A percentile compares a stretch with the other conserved stretches of the same genome.
These are phyloP conservation scores for Pseudomassariella vexata DNA, from an alignment of 2,329 filamentous ascomycete species.

Conservation along the genomic window DNA sequence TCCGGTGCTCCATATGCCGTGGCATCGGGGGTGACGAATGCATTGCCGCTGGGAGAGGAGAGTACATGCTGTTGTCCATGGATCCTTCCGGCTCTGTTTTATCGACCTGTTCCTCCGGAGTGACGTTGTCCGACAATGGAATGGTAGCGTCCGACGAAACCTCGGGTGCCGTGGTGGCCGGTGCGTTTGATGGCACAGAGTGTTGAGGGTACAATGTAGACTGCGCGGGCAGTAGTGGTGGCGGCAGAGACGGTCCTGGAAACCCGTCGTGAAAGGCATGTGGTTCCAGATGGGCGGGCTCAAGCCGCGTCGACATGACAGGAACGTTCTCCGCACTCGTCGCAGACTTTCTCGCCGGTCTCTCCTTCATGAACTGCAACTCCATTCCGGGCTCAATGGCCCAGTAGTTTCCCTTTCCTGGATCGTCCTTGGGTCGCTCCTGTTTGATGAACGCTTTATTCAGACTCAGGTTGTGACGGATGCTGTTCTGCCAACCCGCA, in stretches of 20 bases:
- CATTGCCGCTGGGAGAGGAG: slow-evolving; percentile 65
- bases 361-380: slow-evolving; percentile 83
- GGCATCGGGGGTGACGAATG: slow-evolving; percentile 87
- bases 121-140: slow-evolving; percentile 61
- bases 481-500: slow-evolving; percentile 97
- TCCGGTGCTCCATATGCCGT: slow-evolving; percentile 50
- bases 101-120: slow-evolving; percentile 45
- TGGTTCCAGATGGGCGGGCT: slow-evolving; percentile 39
- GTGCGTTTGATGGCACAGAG: slow-evolving; percentile 32
- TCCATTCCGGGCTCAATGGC: slow-evolving; percentile 87
- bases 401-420: slow-evolving; percentile 98
- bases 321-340: slow-evolving; percentile 52
- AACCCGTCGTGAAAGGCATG: slow-evolving; percentile 32
- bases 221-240: slow-evolving; percentile 28
- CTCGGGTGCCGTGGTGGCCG: slow-evolving; percentile 38
- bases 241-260: slow-evolving; percentile 43
- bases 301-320: slow-evolving; percentile 51
- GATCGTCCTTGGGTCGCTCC: slow-evolving; percentile 92
- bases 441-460: slow-evolving; percentile 97
- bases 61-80: slow-evolving; percentile 53
- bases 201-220: slow-evolving; percentile 25
- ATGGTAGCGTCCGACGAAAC: slow-evolving; percentile 75
- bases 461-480: slow-evolving; percentile 92
- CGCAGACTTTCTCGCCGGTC: slow-evolving; percentile 56
- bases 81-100: slow-evolving; percentile 34